Conservation (phyloP, 2,329 filamentous ascomycete species). For the Elsinoe fawcettii region DNA sequence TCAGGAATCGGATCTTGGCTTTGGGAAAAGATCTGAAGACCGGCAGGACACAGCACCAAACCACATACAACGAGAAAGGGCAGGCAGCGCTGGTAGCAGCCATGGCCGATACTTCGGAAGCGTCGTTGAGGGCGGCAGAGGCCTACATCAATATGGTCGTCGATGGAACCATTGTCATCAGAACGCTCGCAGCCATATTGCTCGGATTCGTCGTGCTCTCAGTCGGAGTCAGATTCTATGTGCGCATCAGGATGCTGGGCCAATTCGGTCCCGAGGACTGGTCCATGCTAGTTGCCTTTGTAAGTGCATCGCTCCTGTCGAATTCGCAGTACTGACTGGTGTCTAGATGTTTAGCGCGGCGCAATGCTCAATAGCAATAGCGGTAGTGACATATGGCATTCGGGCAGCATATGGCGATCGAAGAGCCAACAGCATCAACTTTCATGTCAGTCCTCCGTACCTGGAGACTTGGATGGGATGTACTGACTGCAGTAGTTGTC, state of each 20-base stretch:
- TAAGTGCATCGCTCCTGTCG: neutral
- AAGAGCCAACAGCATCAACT: neutral
- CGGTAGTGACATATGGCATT: neutral
- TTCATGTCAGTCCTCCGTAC: neutral
- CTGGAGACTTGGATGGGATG: neutral
- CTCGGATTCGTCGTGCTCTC: neutral
- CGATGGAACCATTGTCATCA: neutral
- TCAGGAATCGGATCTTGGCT: no score
- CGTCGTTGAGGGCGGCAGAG: neutral
- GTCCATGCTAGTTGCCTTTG: conserved; percentile 13
- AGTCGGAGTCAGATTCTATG: neutral
- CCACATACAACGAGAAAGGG: neutral
- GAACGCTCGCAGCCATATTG: neutral
- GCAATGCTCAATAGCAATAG: conserved; percentile 9
- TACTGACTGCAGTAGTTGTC: neutral
- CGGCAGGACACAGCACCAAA: no score
- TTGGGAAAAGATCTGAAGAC: no score
- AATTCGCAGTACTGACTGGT: neutral
- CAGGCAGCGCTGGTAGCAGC: neutral
- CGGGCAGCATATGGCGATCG: neutral
- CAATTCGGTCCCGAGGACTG: conserved; percentile 4
- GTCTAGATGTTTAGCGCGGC: conserved; percentile 6
- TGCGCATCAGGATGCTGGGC: conserved; percentile 9
- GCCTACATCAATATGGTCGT: neutral
- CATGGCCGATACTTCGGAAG: conserved; percentile 2